Percentiles rank a stretch among this genome's conserved stretches.
Conservation (phyloP, 768 basidiomycete genomes). For the Leccinellum luteum region DNA sequence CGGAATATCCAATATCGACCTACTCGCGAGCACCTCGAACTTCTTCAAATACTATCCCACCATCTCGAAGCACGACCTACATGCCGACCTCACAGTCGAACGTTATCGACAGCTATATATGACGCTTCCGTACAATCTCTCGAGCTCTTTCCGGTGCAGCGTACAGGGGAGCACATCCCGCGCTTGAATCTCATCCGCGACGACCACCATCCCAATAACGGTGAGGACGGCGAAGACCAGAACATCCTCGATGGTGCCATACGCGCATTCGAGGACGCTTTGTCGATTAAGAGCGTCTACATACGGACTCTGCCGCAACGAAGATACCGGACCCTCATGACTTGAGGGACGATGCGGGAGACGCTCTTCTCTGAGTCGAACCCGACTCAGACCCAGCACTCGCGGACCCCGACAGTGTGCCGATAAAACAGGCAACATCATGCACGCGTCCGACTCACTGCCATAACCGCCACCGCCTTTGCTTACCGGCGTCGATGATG, state of each 20-base stretch:
- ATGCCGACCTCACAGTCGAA: conserved; percentile 51
- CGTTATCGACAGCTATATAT: conserved; percentile 59
- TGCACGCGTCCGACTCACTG: too few species aligned
- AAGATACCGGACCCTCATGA: too few species aligned
- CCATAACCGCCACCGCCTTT: too few species aligned
- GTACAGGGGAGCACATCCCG: conserved; percentile 57
- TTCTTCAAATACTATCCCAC: conserved; percentile 65
- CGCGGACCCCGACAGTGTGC: too few species aligned
- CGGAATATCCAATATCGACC: conserved; percentile 46
- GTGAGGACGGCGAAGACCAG: conserved; percentile 18
- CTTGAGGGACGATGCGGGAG: too few species aligned
- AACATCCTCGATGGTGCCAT: conserved; percentile 40
- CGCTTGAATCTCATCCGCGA: not conserved
- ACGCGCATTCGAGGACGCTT: conserved; percentile 63
- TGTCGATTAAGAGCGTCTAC: conserved; percentile 62
- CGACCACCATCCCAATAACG: not conserved
- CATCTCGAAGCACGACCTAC: conserved; percentile 49
- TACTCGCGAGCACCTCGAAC: conserved; percentile 48
- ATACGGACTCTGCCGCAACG: conserved; percentile 32
- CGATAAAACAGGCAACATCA: too few species aligned
- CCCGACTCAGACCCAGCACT: too few species aligned
- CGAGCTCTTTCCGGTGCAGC: conserved; percentile 62
- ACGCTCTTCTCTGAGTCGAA: too few species aligned
- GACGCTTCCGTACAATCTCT: too few species aligned
- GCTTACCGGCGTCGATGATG: too few species aligned